Percentiles rank a stretch among this genome's conserved stretches.
Evolutionary conservation across 495 filamentous ascomycete species (phyloP).

Genomic region (Talaromyces trachyspermus): DNA sequence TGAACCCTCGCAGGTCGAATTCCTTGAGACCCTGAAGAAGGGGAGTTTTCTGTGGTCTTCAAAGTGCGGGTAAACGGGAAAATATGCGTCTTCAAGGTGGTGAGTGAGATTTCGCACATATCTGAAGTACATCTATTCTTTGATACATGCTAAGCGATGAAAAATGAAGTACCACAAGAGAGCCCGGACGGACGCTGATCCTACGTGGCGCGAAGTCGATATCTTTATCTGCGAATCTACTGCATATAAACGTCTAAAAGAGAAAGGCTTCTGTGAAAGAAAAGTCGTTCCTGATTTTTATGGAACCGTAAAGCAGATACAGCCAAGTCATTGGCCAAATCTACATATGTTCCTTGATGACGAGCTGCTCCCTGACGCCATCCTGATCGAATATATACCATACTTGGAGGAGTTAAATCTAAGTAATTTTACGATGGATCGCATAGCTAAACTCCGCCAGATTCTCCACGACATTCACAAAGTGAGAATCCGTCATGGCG

Average conservation of each 20-base stretch:
- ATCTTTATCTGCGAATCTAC: slow-evolving; percentile 15
- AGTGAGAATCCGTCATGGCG: slow-evolving; percentile 15
- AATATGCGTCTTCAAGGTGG: slow-evolving; percentile 20
- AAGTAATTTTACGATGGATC: slow-evolving; percentile 12
- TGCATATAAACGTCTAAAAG: slow-evolving; percentile 18
- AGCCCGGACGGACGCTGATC: slow-evolving; percentile 9
- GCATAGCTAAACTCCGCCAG: slow-evolving; percentile 10
- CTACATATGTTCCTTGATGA: slow-evolving; percentile 17
- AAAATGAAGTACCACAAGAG: slow-evolving; percentile 14
- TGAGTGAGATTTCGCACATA: too few relatives aligned
- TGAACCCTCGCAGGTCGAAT: slow-evolving; percentile 14
- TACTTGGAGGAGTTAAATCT: slow-evolving; percentile 15
- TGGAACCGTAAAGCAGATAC: slow-evolving; percentile 16
- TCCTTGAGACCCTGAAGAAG: slow-evolving; percentile 14
- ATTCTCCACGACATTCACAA: slow-evolving; percentile 18
- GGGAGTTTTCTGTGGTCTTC: slow-evolving; percentile 13
- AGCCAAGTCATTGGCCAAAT: slow-evolving; percentile 12
- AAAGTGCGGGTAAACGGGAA: slow-evolving; percentile 11
- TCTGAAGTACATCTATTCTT: neutral
- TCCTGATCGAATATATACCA: slow-evolving; percentile 22
- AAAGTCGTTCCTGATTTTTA: slow-evolving; percentile 21
- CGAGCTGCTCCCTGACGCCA: slow-evolving; percentile 16
- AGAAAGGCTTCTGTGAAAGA: slow-evolving; percentile 15
- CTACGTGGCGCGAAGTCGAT: slow-evolving; percentile 13
- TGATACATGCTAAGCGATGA: neutral